A percentile compares a stretch with the other conserved stretches of the same genome.
These are phyloP conservation scores for Periconia macrospinosa DNA, from an alignment of 2,329 filamentous ascomycete genomes.

Conservation along the genomic window DNA sequence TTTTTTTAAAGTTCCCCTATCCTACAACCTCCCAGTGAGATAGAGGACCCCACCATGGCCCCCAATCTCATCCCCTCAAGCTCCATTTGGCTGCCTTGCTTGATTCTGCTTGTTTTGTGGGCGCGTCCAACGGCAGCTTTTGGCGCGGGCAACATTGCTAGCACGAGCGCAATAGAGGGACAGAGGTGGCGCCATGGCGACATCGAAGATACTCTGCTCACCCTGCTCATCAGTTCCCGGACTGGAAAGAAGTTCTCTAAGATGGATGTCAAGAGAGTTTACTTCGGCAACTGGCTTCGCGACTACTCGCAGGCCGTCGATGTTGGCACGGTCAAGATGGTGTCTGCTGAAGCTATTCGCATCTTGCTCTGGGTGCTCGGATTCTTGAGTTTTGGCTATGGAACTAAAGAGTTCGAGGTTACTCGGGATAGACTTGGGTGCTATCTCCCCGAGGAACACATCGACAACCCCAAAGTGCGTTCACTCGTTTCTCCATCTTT, in stretches of 20 bases:
- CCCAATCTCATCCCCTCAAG: slow-evolving; percentile 29
- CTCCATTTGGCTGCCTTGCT: slow-evolving; percentile 43
- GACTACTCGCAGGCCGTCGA: slow-evolving; percentile 89
- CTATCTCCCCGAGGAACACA: slow-evolving; percentile 73
- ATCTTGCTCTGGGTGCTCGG: slow-evolving; percentile 86
- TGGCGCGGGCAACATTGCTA: slow-evolving; percentile 86
- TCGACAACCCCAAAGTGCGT: slow-evolving; percentile 67
- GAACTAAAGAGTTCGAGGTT: slow-evolving; percentile 82
- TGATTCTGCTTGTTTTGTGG: slow-evolving; percentile 63
- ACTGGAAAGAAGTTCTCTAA: slow-evolving; percentile 83
- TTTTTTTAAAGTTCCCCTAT: not conserved
- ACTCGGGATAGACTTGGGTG: slow-evolving; percentile 76
- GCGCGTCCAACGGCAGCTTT: slow-evolving; percentile 74
- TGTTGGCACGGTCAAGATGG: slow-evolving; percentile 83
- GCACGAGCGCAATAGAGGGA: slow-evolving; percentile 77
- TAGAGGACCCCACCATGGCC: slow-evolving; percentile 20
- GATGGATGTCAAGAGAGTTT: slow-evolving; percentile 83
- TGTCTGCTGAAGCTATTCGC: slow-evolving; percentile 87
- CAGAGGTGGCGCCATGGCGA: slow-evolving; percentile 73
- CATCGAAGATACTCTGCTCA: slow-evolving; percentile 87
- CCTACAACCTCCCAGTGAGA: not conserved
- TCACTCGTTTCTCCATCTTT: too few relatives aligned
- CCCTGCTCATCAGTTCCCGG: slow-evolving; percentile 65
- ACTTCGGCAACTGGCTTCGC: slow-evolving; percentile 94
- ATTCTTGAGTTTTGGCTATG: slow-evolving; percentile 86